A percentile compares a stretch with the other conserved stretches of the same genome.
phyloP scores from a whole-genome alignment of 495 filamentous ascomycete species.

The Aspergillus hancockii region DNA sequence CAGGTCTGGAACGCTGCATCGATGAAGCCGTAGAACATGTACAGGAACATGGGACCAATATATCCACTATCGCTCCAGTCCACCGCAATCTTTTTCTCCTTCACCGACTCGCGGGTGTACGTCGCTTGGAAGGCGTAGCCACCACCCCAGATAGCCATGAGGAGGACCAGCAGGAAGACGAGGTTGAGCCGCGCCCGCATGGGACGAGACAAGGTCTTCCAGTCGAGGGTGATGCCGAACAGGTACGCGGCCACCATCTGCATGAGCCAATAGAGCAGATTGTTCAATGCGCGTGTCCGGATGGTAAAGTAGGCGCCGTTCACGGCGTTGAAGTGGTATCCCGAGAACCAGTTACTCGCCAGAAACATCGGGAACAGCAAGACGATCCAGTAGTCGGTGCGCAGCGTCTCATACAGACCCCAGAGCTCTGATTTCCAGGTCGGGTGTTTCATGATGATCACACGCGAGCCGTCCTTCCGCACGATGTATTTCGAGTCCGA shows the following conservation, averaged over 20 bases:
- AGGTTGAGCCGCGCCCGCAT: slow-evolving; percentile 73
- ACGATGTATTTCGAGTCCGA: slow-evolving; percentile 74
- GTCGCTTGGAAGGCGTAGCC: slow-evolving; percentile 76
- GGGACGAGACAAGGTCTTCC: slow-evolving; percentile 60
- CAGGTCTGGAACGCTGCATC: slow-evolving; percentile 85
- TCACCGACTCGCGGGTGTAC: slow-evolving; percentile 54
- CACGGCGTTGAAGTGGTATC: slow-evolving; percentile 54
- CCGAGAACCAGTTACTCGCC: slow-evolving; percentile 54
- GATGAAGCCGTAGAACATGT: slow-evolving; percentile 91
- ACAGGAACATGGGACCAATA: slow-evolving; percentile 86
- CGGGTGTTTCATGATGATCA: slow-evolving; percentile 86
- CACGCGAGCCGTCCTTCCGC: slow-evolving; percentile 75
- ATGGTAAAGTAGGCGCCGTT: slow-evolving; percentile 74
- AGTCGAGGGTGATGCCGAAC: slow-evolving; percentile 77
- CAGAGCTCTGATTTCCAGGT: slow-evolving; percentile 75
- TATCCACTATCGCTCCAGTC: slow-evolving; percentile 71
- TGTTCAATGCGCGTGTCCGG: slow-evolving; percentile 81
- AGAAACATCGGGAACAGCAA: slow-evolving; percentile 84
- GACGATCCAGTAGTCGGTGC: slow-evolving; percentile 73
- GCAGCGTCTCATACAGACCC: slow-evolving; percentile 76
- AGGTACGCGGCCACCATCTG: slow-evolving; percentile 84
- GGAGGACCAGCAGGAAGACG: slow-evolving; percentile 65
- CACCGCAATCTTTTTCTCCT: slow-evolving; percentile 19
- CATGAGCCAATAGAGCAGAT: slow-evolving; percentile 81
- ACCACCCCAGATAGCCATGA: slow-evolving; percentile 84